Base-by-base conservation (phyloP, 2,329 filamentous ascomycete species). In the Sclerotinia borealis region DNA sequence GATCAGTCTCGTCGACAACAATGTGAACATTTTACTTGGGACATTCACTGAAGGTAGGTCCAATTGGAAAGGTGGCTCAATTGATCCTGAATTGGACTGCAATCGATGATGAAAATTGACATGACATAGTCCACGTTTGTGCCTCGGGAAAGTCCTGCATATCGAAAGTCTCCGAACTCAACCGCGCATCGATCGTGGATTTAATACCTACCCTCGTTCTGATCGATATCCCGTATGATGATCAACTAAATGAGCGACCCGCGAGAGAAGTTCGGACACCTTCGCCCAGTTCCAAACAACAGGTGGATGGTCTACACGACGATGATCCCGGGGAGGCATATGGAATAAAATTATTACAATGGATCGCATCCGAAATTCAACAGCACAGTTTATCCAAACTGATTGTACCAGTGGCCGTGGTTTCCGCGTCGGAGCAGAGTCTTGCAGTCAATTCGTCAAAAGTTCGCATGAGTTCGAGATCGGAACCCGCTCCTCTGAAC, bases 181-280 rank as follows among this genome's bases (percentile, higher is more conserved):
- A 77, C 68, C 79, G 80, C 60, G 74, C 75, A 54, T 76, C 77
- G 36, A 75, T 76, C 43, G 72, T 71, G 62, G 77, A 81, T 58
- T 78, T 78, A 68, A 79, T 77, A 56, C 83, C 83, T n/a, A 81
- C 81, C 7, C 78, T 85, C 56, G 81, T 82, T 25, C 78, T 85
- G 50, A 78, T 84, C 68, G 81, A 83, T 70, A 78, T 84, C 41
- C 78, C 79, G 22, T 76, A 70, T 69, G 77, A 74, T 72, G 78
- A 72, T 70, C 76, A 68, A 71, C 72, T 68, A 37, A 64, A 64
- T 37, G 68, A 69, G 43, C 67, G 68, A 59, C 68, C 75, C 11
- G 75, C 75, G 25, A 66, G 72, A 39, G 71, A 73, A 25, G 64
- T 70, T 29, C 72, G 72, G 43, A 72, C 71, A 0, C 73, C 72